phyloP scores from a whole-genome alignment of 192 early-diverging fungal genomes.

The Dissophora globulifera region DNA sequence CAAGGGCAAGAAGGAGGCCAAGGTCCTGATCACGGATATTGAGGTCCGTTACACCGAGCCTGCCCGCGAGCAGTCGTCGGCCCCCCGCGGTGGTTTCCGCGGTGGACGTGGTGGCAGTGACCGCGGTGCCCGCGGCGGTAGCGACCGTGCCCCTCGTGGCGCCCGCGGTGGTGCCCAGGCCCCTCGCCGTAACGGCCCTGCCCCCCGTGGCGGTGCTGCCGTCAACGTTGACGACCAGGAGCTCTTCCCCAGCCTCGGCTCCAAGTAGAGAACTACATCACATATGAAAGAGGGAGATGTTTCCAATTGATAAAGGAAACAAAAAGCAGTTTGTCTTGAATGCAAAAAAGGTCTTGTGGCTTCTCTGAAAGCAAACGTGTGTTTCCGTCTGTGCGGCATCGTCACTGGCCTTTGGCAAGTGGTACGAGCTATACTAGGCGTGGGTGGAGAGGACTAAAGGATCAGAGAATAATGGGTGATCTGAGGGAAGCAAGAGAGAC shows the following conservation, averaged over 20 bases:
- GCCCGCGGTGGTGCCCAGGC: slow-evolving; percentile 55
- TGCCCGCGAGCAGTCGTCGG: slow-evolving; percentile 41
- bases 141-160: slow-evolving; percentile 55
- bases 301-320: slow-evolving; percentile 12
- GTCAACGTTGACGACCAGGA: slow-evolving; percentile 80
- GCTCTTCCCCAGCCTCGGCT: slow-evolving; percentile 79
- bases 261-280: slow-evolving; percentile 43
- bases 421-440: too few relatives aligned
- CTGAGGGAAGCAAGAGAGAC: too few relatives aligned
- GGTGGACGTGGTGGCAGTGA: slow-evolving; percentile 58
- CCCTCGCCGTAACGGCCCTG: slow-evolving; percentile 23
- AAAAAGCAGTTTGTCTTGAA: slow-evolving; percentile 19
- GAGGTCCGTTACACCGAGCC: slow-evolving; percentile 66
- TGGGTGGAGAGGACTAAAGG: too few relatives aligned
- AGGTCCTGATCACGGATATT: slow-evolving; percentile 81
- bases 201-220: slow-evolving; percentile 55
- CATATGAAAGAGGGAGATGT: slow-evolving; percentile 4
- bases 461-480: too few relatives aligned
- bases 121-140: slow-evolving; percentile 50
- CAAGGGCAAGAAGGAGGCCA: slow-evolving; percentile 69
- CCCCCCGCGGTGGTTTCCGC: slow-evolving; percentile 48
- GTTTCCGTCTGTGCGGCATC: too few relatives aligned
- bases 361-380: too few relatives aligned
- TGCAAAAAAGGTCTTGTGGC: too few relatives aligned
- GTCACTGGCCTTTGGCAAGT: too few relatives aligned